phyloP scores from a whole-genome alignment of 768 basidiomycete species.

The Lactarius psammicola region DNA sequence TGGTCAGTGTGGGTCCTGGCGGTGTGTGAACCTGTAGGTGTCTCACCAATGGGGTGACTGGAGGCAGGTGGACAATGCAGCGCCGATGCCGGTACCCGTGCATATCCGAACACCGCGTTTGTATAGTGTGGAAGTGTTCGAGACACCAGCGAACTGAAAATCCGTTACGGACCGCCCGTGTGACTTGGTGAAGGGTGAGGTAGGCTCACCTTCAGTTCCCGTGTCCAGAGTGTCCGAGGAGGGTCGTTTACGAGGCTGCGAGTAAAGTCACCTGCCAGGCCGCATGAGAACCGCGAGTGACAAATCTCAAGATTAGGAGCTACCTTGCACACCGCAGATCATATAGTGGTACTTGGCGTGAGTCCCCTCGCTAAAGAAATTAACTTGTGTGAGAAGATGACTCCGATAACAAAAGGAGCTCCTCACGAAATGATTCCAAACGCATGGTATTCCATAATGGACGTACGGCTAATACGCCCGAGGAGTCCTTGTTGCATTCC shows the following conservation, averaged over 20 bases:
- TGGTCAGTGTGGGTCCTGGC: neutral
- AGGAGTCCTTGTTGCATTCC: constrained; percentile 51
- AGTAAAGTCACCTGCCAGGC: constrained; percentile 40
- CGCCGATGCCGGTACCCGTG: constrained; percentile 46
- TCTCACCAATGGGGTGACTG: constrained; percentile 41
- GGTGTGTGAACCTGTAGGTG: constrained; percentile 1
- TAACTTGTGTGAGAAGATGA: constrained; percentile 10
- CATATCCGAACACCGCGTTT: constrained; percentile 45
- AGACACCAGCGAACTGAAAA: constrained; percentile 43
- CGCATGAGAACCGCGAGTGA: neutral
- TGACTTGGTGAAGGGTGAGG: neutral
- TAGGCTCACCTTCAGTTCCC: constrained; percentile 41
- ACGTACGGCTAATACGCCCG: constrained; percentile 42
- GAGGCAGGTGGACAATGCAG: constrained; percentile 45
- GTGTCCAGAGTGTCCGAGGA: constrained; percentile 44
- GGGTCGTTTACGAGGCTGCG: constrained; percentile 42
- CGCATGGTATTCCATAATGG: constrained; percentile 47
- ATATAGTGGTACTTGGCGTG: constrained; percentile 45
- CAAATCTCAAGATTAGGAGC: neutral
- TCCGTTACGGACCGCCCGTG: constrained; percentile 3
- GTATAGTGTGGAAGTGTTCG: constrained; percentile 45
- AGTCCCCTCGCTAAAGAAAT: constrained; percentile 38
- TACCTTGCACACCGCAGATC: constrained; percentile 44
- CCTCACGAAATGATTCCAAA: constrained; percentile 44
- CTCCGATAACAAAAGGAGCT: neutral